Base-by-base conservation (phyloP, 2,329 filamentous ascomycete genomes). In the Claviceps cyperi region DNA sequence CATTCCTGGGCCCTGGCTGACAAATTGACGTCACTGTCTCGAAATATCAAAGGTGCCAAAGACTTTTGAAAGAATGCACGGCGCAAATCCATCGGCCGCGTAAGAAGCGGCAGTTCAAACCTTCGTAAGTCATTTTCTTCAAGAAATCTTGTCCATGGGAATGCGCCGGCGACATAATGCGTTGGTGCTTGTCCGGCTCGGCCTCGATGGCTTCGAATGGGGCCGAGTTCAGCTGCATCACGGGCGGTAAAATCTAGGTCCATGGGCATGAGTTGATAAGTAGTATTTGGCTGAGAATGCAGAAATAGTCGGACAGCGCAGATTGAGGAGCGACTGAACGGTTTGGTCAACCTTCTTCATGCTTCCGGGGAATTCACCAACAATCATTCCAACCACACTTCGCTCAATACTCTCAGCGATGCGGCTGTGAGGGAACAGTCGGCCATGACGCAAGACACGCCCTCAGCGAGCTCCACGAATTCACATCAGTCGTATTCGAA, bases 101-200 rank as follows among this genome's bases (percentile, higher is more conserved):
- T 32, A 76, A 76, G 60, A 76, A 76, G 63, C 65, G 74, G 55
- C 68, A 71, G 35, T 64, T 62, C 36, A 74, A 71, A 52, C 69
- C 71, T 35, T 76, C 73, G 73, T 76, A 62, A 66, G 73, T 68
- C 19, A 24, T 24, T 13, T 22, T 15, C 15, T 8, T 22, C 15
- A 14, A 15, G 2, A 14, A 13, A 22, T 7, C 19, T 41, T 22
- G 17, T 32, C 13, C 39, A 22, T 22, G 13, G 39, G 1, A 6
- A 11, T 41, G 39, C 5, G 19, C 39, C 40, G 39, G 28, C 28
- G 28, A 32, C 28, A 11, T 4, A 4, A 32, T 32, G 28, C 9
- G 9, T 32, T 32, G 9, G 28, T 32, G 28, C 28, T 32, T 32
- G 28, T 32, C 28, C 28, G 9, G 28, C 1, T 32, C 28, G 28